Evolutionary conservation across 1,284 basidiomycete genomes (phyloP).

Genomic region (Pascua sp.): DNA sequence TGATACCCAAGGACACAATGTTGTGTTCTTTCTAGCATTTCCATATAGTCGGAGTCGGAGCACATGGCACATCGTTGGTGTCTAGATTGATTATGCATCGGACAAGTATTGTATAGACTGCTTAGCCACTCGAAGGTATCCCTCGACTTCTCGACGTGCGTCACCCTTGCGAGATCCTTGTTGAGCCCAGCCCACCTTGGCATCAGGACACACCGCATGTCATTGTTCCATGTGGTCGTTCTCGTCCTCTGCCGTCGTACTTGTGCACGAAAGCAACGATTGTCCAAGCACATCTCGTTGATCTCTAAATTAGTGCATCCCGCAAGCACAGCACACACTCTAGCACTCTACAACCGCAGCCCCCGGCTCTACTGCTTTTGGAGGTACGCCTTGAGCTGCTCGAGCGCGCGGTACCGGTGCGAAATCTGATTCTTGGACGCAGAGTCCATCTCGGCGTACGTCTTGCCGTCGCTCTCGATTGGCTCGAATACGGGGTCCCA

Average conservation of each 20-base stretch:
- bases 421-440: conserved; percentile 84
- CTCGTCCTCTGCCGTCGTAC: too few relatives aligned
- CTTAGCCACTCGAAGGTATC: too few relatives aligned
- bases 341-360: neutral
- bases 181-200: too few relatives aligned
- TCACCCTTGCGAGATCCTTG: too few relatives aligned
- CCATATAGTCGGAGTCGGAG: too few relatives aligned
- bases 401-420: conserved; percentile 82
- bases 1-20: too few relatives aligned
- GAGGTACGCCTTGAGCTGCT: conserved; percentile 71
- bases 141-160: too few relatives aligned
- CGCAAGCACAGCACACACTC: neutral
- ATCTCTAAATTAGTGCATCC: neutral
- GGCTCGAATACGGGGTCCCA: conserved; percentile 93
- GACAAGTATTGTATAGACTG: too few relatives aligned
- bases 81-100: too few relatives aligned
- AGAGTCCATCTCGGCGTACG: conserved; percentile 87
- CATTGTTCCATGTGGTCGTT: neutral
- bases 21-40: too few relatives aligned
- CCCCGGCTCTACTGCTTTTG: conserved; percentile 14
- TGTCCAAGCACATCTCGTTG: neutral
- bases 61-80: too few relatives aligned
- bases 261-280: too few relatives aligned
- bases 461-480: conserved; percentile 50
- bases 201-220: neutral